Evolutionary conservation across 306 rosid genomes (phyloP).

Genomic region (Cicer judaicum): DNA sequence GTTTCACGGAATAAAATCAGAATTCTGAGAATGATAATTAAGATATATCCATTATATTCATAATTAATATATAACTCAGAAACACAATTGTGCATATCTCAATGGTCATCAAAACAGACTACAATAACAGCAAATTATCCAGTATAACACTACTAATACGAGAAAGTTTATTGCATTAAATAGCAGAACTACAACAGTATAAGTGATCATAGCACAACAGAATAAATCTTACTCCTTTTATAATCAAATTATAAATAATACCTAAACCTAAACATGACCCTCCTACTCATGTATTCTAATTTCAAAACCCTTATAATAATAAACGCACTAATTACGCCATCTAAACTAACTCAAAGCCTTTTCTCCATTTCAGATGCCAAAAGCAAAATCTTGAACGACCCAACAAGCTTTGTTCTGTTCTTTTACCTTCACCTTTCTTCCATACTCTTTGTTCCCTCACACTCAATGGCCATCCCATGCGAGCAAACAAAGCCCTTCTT

Average conservation of each 20-base stretch:
- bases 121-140: background rate
- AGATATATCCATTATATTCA: background rate
- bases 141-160: background rate
- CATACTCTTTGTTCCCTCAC: constrained; percentile 28
- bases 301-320: background rate
- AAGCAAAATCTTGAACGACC: background rate
- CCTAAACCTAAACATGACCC: background rate
- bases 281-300: background rate
- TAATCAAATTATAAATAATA: background rate
- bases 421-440: background rate
- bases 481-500: constrained; percentile 17
- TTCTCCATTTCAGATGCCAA: background rate
- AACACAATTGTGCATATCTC: background rate
- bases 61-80: no score
- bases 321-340: constrained; percentile 2
- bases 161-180: constrained; percentile 29
- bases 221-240: background rate
- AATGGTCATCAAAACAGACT: background rate
- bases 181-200: constrained; percentile 30
- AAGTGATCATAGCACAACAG: background rate
- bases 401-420: background rate
- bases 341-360: constrained; percentile 10
- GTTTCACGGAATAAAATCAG: background rate
- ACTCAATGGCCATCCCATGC: constrained; percentile 42
- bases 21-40: background rate